These are phyloP conservation scores for Neofusicoccum sp. DNA, from an alignment of 2,329 filamentous ascomycete species.

Conservation along the genomic window DNA sequence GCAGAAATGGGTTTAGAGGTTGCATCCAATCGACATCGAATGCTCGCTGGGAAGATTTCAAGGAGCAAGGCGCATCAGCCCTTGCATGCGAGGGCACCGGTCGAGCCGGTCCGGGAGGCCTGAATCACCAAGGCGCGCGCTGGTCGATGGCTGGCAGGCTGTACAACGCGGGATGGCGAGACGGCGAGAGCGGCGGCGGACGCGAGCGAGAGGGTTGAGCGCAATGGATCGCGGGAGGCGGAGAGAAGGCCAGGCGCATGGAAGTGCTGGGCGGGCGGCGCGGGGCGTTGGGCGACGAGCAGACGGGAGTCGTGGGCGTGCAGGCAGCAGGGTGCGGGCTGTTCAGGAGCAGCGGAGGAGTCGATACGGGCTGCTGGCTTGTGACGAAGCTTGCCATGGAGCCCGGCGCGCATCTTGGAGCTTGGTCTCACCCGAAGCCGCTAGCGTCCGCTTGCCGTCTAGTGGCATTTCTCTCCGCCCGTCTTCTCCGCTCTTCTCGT, in stretches of 20 bases:
- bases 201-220: not conserved
- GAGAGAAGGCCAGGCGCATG: not conserved
- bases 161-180: conserved; percentile 1
- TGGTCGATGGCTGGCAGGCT: not conserved
- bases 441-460: not conserved
- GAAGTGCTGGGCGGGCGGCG: not conserved
- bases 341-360: conserved; percentile 10
- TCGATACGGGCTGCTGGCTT: conserved; percentile 3
- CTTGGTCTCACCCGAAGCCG: conserved; percentile 1
- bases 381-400: conserved; percentile 12
- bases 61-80: conserved; percentile 16
- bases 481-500: too few relatives aligned
- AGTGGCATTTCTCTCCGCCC: not conserved
- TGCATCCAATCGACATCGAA: conserved; percentile 70
- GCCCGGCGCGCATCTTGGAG: conserved; percentile 14
- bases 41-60: conserved; percentile 2
- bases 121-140: conserved; percentile 6
- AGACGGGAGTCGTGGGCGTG: not conserved
- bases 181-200: not conserved
- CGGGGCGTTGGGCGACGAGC: not conserved
- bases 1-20: conserved; percentile 97
- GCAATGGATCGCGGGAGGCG: not conserved
- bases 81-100: conserved; percentile 16
- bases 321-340: conserved; percentile 7
- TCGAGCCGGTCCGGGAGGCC: conserved; percentile 13